These are phyloP conservation scores for Emericellopsis atlantica DNA, from an alignment of 2,329 filamentous ascomycete species.

Conservation along the genomic window DNA sequence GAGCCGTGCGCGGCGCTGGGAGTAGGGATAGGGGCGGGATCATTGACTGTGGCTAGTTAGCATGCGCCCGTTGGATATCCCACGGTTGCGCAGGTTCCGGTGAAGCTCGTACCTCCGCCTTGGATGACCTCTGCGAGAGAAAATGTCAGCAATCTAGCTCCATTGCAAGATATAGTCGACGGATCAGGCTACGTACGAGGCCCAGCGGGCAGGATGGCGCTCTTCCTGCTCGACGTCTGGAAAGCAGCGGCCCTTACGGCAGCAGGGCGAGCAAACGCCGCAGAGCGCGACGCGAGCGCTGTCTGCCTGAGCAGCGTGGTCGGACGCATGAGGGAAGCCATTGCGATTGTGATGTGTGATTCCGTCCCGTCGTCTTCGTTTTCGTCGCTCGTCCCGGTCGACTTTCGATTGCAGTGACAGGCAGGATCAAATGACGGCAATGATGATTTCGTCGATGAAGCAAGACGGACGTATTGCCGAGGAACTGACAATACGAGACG, in stretches of 20 bases:
- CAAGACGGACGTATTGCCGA: constrained; percentile 32
- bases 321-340: constrained; percentile 45
- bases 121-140: constrained; percentile 51
- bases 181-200: constrained; percentile 47
- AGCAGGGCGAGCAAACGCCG: constrained; percentile 19
- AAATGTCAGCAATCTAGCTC: constrained; percentile 25
- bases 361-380: neutral
- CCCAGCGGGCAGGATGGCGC: constrained; percentile 74
- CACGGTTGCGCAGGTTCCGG: constrained; percentile 1
- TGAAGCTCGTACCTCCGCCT: constrained; percentile 51
- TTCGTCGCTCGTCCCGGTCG: neutral
- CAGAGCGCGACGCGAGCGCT: constrained; percentile 23
- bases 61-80: constrained; percentile 1
- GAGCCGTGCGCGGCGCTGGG: constrained; percentile 72
- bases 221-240: constrained; percentile 64
- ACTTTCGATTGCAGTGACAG: neutral
- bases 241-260: constrained; percentile 53
- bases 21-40: constrained; percentile 63
- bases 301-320: constrained; percentile 39
- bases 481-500: constrained; percentile 30
- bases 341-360: constrained; percentile 16
- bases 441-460: neutral
- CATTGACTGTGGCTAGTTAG: constrained; percentile 53
- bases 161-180: neutral
- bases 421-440: neutral